Percentiles rank a stretch among this genome's conserved stretches.
phyloP scores from a whole-genome alignment of 805 yeast genomes.

The Sugiyamaella americana region DNA sequence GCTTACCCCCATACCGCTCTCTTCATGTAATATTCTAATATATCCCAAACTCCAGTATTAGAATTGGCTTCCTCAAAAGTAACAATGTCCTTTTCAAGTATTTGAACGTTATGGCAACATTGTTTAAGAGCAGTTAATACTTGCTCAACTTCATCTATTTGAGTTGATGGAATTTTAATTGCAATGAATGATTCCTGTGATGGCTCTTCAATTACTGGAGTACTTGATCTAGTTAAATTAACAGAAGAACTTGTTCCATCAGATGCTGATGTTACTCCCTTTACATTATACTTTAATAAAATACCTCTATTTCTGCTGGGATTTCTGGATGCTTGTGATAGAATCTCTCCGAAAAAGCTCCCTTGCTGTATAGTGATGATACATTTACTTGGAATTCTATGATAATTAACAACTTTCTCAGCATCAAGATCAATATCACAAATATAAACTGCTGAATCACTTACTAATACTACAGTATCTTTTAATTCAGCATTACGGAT shows the following conservation, averaged over 20 bases:
- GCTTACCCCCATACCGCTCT: constrained; percentile 37
- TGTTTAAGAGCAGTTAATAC: constrained; percentile 6
- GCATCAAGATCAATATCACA: constrained; percentile 21
- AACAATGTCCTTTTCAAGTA: constrained; percentile 32
- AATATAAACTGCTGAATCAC: constrained; percentile 25
- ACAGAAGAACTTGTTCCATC: background rate
- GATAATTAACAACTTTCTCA: constrained; percentile 21
- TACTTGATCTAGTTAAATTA: background rate
- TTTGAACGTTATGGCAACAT: constrained; percentile 18
- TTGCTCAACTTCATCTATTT: constrained; percentile 1
- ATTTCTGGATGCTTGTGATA: constrained; percentile 15
- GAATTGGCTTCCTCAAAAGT: constrained; percentile 34
- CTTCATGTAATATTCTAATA: constrained; percentile 35
- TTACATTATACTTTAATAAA: constrained; percentile 20
- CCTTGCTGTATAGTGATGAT: constrained; percentile 20
- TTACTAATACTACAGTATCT: constrained; percentile 26
- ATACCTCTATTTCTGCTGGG: constrained; percentile 20
- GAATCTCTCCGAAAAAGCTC: constrained; percentile 22
- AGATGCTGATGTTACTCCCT: constrained; percentile 18
- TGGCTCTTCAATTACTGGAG: background rate
- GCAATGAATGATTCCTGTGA: constrained; percentile 5
- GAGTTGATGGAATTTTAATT: constrained; percentile 13
- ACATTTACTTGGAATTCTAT: constrained; percentile 9
- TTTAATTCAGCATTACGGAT: constrained; percentile 15
- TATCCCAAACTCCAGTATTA: constrained; percentile 32